Percentiles rank a stretch among this genome's conserved stretches.
Conservation (phyloP, 768 basidiomycete species). For the Tricholoma matsutake region DNA sequence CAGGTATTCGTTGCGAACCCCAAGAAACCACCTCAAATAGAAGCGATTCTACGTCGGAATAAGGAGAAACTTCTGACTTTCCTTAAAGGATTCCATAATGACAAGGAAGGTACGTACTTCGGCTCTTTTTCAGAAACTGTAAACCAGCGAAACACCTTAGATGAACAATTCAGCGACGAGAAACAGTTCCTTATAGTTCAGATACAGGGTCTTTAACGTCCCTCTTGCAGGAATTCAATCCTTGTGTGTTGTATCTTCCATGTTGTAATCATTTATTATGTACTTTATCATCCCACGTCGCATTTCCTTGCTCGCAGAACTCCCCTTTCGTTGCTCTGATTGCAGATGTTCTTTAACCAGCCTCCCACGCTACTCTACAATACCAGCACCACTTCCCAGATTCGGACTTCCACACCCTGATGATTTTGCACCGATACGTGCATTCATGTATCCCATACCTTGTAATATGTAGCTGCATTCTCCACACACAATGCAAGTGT, state of each 20-base stretch:
- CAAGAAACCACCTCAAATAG: conserved; percentile 96
- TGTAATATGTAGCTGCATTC: not conserved
- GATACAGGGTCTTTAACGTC: conserved; percentile 67
- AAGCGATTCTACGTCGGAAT: conserved; percentile 85
- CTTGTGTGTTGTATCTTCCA: not conserved
- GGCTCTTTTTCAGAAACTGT: not conserved
- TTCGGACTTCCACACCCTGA: not conserved
- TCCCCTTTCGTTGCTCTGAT: not conserved
- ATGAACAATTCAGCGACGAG: conserved; percentile 97
- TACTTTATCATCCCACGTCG: not conserved
- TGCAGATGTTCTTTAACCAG: not conserved
- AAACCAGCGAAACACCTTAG: conserved; percentile 32
- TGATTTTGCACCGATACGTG: not conserved
- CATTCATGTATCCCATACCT: not conserved
- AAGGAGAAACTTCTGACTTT: conserved; percentile 91
- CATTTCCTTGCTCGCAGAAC: not conserved
- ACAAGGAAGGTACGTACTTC: conserved; percentile 80
- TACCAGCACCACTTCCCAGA: not conserved
- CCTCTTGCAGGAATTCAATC: not conserved
- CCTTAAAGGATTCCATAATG: conserved; percentile 93
- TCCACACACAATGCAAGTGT: not conserved
- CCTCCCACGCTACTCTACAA: not conserved
- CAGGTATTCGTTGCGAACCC: conserved; percentile 99
- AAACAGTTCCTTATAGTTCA: conserved; percentile 95
- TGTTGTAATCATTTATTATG: not conserved